phyloP scores from a whole-genome alignment of 1,284 basidiomycete species.

The Amylostereum areolatum region DNA sequence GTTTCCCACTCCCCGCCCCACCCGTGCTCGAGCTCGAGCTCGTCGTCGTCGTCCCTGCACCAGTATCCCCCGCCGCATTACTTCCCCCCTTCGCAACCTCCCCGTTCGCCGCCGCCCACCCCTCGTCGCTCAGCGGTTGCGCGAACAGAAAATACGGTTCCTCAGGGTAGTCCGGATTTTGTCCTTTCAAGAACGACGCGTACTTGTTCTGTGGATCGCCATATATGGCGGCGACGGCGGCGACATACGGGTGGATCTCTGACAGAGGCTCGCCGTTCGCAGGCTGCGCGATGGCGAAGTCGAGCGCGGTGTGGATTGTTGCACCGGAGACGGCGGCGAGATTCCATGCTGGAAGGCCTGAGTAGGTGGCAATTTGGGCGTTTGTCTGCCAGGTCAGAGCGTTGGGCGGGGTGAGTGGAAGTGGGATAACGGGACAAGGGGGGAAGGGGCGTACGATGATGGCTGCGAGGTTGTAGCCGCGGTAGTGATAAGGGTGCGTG shows the following conservation, averaged over 20 bases:
- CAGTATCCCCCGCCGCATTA: no score
- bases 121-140: constrained; percentile 35
- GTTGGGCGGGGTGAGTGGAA: no score
- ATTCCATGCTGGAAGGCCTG: constrained; percentile 39
- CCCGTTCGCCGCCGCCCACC: constrained; percentile 3
- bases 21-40: no score
- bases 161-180: constrained; percentile 29
- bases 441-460: not conserved
- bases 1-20: no score
- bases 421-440: not conserved
- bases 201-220: constrained; percentile 51
- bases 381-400: constrained; percentile 38
- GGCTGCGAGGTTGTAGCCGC: constrained; percentile 1
- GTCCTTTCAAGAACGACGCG: constrained; percentile 31
- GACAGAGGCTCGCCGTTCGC: constrained; percentile 28
- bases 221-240: constrained; percentile 45
- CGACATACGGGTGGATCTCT: constrained; percentile 45
- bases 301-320: constrained; percentile 51
- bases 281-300: constrained; percentile 46
- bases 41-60: no score
- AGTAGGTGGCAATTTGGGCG: constrained; percentile 42
- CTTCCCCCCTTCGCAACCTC: not conserved
- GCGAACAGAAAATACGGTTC: constrained; percentile 50
- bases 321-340: constrained; percentile 38
- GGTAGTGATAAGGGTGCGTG: not conserved